Percentiles rank a stretch among this genome's conserved stretches.
Conservation (phyloP, 768 basidiomycete species). For the Lentinula guzmanii region DNA sequence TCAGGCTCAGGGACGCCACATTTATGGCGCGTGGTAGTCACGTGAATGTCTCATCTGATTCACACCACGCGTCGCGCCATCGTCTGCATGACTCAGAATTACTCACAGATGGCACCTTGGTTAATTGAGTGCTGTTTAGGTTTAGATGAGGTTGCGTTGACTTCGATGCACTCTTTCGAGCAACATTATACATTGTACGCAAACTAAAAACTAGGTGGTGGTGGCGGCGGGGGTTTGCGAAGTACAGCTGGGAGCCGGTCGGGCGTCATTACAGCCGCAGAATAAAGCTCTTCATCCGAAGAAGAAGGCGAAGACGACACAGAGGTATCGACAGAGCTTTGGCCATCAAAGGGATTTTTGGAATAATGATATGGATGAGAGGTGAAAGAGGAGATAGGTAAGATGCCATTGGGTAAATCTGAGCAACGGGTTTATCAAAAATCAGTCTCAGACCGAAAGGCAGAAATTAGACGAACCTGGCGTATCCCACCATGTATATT, state of each 20-base stretch:
- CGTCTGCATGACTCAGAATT: background rate
- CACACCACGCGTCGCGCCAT: background rate
- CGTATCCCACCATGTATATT: constrained; percentile 72
- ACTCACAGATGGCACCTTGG: too few species aligned
- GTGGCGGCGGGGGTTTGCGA: background rate
- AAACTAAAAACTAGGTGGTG: background rate
- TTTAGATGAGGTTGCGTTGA: too few species aligned
- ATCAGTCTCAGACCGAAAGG: background rate
- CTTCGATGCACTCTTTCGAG: background rate
- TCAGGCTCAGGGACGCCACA: background rate
- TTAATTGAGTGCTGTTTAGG: too few species aligned
- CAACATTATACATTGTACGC: background rate
- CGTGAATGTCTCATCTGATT: background rate
- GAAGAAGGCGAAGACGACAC: constrained; percentile 74
- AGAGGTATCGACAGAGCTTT: constrained; percentile 52
- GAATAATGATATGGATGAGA: constrained; percentile 14
- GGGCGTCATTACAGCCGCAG: constrained; percentile 64
- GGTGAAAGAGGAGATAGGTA: constrained; percentile 33
- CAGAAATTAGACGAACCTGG: constrained; percentile 40
- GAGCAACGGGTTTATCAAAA: constrained; percentile 2
- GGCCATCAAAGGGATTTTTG: constrained; percentile 62
- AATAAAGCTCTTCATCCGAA: constrained; percentile 82
- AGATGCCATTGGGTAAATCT: constrained; percentile 58
- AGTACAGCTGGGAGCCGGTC: constrained; percentile 9
- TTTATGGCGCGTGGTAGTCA: background rate